Conservation (phyloP, 495 filamentous ascomycete species). For the Neurospora terricola region DNA sequence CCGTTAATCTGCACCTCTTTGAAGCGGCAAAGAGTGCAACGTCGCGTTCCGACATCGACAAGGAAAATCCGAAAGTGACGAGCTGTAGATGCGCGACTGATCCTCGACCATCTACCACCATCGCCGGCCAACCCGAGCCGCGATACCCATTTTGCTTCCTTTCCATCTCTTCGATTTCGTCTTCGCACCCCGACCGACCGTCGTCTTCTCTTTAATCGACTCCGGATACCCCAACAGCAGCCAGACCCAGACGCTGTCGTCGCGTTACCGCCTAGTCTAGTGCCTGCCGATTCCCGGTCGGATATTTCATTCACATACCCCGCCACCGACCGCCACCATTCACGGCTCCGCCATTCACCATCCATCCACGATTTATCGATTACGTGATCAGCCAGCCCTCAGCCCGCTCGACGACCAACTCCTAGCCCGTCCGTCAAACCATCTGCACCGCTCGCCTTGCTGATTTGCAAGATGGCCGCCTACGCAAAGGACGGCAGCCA, state of each 20-base stretch:
- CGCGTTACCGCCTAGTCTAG: background rate
- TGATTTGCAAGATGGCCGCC: constrained; percentile 13
- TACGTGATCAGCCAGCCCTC: background rate
- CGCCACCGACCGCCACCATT: background rate
- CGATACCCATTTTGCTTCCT: background rate
- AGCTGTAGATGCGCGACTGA: background rate
- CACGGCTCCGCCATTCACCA: background rate
- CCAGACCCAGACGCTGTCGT: background rate
- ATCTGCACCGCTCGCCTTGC: background rate
- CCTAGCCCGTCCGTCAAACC: background rate
- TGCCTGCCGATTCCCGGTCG: background rate
- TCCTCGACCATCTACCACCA: background rate
- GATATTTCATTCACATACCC: background rate
- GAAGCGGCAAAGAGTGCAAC: background rate
- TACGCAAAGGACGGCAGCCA: constrained; percentile 11
- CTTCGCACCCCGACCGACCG: background rate
- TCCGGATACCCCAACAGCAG: background rate
- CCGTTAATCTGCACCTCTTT: background rate
- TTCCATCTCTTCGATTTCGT: background rate
- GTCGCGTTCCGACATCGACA: background rate
- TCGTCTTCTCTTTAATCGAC: background rate
- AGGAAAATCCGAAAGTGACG: background rate
- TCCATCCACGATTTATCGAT: background rate
- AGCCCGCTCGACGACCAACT: background rate
- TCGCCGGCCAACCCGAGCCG: background rate